phyloP scores from a whole-genome alignment of 306 rosid genomes.

The Pyrus communis region DNA sequence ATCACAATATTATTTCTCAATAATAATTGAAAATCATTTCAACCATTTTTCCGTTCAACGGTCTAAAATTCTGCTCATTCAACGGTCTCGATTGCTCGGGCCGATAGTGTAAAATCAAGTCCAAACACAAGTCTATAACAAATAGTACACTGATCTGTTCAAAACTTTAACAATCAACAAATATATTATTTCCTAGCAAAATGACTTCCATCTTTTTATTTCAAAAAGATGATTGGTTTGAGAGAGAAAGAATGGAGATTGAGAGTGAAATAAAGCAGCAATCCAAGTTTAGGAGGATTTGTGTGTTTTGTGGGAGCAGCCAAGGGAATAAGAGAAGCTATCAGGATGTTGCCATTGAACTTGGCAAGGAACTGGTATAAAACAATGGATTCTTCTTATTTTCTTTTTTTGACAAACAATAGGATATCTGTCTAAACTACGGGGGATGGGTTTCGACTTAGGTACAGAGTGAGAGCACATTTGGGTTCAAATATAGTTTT shows the following conservation, averaged over 20 bases:
- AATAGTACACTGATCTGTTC: too few relatives aligned
- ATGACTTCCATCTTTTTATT: too few relatives aligned
- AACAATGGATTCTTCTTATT: not conserved
- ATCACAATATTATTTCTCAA: too few relatives aligned
- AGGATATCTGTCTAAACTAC: not conserved
- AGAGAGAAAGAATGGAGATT: conserved; percentile 27
- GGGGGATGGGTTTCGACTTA: not conserved
- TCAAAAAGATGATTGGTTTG: not conserved
- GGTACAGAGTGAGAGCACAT: not conserved
- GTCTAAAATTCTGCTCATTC: too few relatives aligned
- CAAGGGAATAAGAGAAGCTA: conserved; percentile 89
- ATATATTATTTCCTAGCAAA: too few relatives aligned
- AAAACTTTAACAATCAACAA: too few relatives aligned
- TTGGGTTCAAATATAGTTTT: not conserved
- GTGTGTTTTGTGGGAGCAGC: conserved; percentile 98
- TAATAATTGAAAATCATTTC: too few relatives aligned
- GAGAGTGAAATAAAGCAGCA: conserved; percentile 45
- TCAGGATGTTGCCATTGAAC: conserved; percentile 92
- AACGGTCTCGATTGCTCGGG: too few relatives aligned
- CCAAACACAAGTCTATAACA: too few relatives aligned
- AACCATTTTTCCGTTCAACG: too few relatives aligned
- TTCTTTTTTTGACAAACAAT: not conserved
- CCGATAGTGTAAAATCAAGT: too few relatives aligned
- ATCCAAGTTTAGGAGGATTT: conserved; percentile 84
- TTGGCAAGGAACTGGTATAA: conserved; percentile 96